Evolutionary conservation across 2,329 filamentous ascomycete species (phyloP).

Genomic region (Aspergillus sp.): DNA sequence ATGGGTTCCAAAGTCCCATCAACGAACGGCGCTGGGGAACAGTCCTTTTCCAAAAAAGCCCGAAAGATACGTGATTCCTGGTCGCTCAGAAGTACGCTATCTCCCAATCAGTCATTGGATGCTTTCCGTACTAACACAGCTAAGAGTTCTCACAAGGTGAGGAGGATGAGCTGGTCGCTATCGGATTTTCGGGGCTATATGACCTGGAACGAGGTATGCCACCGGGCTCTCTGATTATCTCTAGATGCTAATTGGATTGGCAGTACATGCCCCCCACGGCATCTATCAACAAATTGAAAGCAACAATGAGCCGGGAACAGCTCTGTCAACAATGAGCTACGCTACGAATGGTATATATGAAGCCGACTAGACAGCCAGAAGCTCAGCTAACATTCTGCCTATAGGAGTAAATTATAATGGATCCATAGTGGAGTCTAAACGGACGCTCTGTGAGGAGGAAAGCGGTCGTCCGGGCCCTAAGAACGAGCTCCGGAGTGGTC

Average conservation of each 20-base stretch:
- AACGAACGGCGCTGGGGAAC: constrained; percentile 17
- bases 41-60: constrained; percentile 24
- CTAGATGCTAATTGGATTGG: constrained; percentile 7
- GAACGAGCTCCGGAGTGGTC: constrained; percentile 15
- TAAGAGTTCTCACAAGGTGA: constrained; percentile 30
- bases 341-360: constrained; percentile 19
- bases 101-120: background rate
- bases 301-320: constrained; percentile 7
- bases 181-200: constrained; percentile 33
- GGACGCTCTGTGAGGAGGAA: constrained; percentile 27
- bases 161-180: constrained; percentile 33
- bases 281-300: constrained; percentile 22
- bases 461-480: constrained; percentile 14
- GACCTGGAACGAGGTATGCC: constrained; percentile 32
- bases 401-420: constrained; percentile 15
- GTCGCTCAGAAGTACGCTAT: constrained; percentile 28
- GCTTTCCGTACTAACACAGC: background rate
- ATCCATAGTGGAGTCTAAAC: constrained; percentile 12
- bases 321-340: constrained; percentile 19
- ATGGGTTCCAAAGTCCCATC: constrained; percentile 19
- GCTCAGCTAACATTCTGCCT: background rate
- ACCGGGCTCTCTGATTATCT: background rate
- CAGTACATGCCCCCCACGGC: constrained; percentile 32
- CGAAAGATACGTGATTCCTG: constrained; percentile 31
- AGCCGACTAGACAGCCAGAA: background rate